Evolutionary conservation across 306 rosid species (phyloP).

Genomic region (Delonix regia): DNA sequence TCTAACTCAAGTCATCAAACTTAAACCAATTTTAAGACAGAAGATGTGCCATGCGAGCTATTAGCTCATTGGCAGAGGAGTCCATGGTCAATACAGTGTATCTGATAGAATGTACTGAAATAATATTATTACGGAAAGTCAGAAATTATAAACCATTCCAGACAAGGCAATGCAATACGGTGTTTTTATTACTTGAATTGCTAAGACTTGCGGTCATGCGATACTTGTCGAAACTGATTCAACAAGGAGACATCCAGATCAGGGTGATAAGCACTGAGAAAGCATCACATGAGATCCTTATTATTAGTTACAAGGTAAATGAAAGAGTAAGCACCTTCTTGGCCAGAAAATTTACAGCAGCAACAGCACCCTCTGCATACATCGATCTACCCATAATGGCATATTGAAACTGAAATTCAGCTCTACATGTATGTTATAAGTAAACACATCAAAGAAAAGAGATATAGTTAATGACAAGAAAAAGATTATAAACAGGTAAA

Average conservation of each 20-base stretch:
- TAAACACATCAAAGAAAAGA: not conserved
- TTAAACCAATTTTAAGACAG: too few species aligned
- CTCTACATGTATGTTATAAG: not conserved
- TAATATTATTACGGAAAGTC: too few species aligned
- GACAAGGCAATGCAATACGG: too few species aligned
- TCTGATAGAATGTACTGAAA: not conserved
- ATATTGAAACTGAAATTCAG: not conserved
- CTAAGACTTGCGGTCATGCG: not conserved
- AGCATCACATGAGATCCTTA: not conserved
- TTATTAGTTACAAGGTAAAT: not conserved
- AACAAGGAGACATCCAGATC: too few species aligned
- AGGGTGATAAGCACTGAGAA: not conserved
- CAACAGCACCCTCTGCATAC: not conserved
- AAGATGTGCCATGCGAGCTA: too few species aligned
- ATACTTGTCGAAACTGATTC: not conserved
- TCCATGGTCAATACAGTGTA: not conserved
- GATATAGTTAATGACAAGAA: not conserved
- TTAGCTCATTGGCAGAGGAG: too few species aligned
- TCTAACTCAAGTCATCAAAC: too few species aligned
- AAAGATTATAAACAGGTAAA: not conserved
- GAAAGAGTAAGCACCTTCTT: not conserved
- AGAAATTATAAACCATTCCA: too few species aligned
- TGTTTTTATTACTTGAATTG: too few species aligned
- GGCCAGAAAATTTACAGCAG: not conserved
- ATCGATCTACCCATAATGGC: not conserved